Conservation (phyloP, 2,329 filamentous ascomycete genomes). For the Trichoderma asperellum region DNA sequence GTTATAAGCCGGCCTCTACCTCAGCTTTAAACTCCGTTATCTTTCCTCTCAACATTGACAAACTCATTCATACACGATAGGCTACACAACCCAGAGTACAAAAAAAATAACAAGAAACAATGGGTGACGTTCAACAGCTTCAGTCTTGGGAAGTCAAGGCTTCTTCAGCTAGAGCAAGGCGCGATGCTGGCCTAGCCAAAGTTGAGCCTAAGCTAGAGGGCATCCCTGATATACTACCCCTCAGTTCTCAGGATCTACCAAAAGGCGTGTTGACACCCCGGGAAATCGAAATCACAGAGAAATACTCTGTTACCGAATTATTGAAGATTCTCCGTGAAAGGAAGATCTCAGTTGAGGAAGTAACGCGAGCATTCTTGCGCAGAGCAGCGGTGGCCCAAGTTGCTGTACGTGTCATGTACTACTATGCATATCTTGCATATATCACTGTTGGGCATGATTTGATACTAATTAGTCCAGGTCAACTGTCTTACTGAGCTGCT, state of each 20-base stretch:
- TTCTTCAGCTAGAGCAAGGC: neutral
- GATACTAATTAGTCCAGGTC: conserved; percentile 32
- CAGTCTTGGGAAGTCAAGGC: conserved; percentile 11
- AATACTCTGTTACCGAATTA: conserved; percentile 19
- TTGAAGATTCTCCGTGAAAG: conserved; percentile 11
- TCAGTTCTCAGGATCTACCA: conserved; percentile 22
- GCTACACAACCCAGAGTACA: too few species aligned
- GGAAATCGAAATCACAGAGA: conserved; percentile 21
- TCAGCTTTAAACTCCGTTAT: neutral
- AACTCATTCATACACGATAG: neutral
- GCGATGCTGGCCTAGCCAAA: conserved; percentile 14
- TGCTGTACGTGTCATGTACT: conserved; percentile 31
- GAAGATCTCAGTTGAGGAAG: conserved; percentile 34
- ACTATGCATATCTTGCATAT: neutral
- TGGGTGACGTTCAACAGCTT: conserved; percentile 16
- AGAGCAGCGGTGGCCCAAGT: conserved; percentile 36
- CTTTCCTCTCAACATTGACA: neutral
- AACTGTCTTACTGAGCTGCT: conserved; percentile 43
- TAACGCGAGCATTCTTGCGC: conserved; percentile 36
- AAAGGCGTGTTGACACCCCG: conserved; percentile 17
- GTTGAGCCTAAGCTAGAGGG: conserved; percentile 22
- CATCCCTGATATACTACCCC: conserved; percentile 18
- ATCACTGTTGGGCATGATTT: neutral
- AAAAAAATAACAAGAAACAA: neutral
- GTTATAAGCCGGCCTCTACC: conserved; percentile 20